phyloP scores from a whole-genome alignment of 1,139 yeast genomes.

The Debaryomycetaceae sp. region DNA sequence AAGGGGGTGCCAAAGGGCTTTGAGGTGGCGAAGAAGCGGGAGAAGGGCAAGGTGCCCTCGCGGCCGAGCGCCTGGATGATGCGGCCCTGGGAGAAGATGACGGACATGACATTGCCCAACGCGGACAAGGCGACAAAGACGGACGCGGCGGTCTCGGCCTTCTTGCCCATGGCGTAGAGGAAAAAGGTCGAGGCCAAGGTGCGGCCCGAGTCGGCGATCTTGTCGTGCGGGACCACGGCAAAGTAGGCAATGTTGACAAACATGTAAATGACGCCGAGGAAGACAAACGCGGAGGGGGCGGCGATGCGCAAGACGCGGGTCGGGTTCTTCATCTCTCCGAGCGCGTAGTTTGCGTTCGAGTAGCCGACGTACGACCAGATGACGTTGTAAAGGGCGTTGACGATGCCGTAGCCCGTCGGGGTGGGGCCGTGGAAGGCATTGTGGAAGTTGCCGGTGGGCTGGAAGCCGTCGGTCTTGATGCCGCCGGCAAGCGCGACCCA shows the following conservation, averaged over 20 bases:
- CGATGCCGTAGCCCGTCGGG: slow-evolving; percentile 69
- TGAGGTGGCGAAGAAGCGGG: slow-evolving; percentile 32
- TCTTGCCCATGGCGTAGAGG: slow-evolving; percentile 33
- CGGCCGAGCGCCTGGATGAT: slow-evolving; percentile 38
- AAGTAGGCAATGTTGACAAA: slow-evolving; percentile 46
- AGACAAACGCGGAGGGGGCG: slow-evolving; percentile 42
- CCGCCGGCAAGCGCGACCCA: slow-evolving; percentile 78
- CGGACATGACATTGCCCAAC: slow-evolving; percentile 38
- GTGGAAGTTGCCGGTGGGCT: slow-evolving; percentile 47
- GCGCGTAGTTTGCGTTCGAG: slow-evolving; percentile 71
- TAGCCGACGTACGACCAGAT: slow-evolving; percentile 74
- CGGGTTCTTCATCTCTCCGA: slow-evolving; percentile 62
- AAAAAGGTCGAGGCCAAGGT: slow-evolving; percentile 38
- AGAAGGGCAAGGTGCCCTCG: slow-evolving; percentile 38
- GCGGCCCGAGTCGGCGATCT: slow-evolving; percentile 30
- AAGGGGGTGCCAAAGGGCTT: slow-evolving; percentile 36
- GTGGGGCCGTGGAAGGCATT: slow-evolving; percentile 49
- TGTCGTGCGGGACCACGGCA: slow-evolving; percentile 47
- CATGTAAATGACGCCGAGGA: slow-evolving; percentile 59
- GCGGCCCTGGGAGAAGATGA: slow-evolving; percentile 40
- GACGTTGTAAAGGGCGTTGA: slow-evolving; percentile 67
- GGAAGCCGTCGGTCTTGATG: slow-evolving; percentile 35
- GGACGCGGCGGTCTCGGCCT: slow-evolving; percentile 37
- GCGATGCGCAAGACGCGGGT: slow-evolving; percentile 30
- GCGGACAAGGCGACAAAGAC: slow-evolving; percentile 41